Conservation (phyloP, 331 rosid genomes). For the Acacia concinna region DNA sequence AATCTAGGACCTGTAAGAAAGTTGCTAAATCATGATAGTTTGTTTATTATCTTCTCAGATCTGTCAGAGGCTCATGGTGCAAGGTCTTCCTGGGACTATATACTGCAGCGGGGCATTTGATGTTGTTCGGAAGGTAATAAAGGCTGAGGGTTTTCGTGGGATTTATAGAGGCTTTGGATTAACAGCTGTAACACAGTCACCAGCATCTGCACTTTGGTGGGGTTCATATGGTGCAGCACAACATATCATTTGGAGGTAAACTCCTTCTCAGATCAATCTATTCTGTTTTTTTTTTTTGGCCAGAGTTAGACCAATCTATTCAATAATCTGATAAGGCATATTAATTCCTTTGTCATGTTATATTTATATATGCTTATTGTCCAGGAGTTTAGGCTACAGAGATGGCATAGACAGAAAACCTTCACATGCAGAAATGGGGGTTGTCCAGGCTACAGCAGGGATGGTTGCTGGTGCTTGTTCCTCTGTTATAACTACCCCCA, state of each 20-base stretch:
- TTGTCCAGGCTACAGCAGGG: slow-evolving; percentile 87
- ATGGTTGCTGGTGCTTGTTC: slow-evolving; percentile 87
- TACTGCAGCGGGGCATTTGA: slow-evolving; percentile 60
- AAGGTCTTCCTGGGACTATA: slow-evolving; percentile 81
- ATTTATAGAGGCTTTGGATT: slow-evolving; percentile 82
- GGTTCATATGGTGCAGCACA: slow-evolving; percentile 89
- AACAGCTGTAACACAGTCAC: slow-evolving; percentile 70
- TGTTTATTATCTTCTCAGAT: slow-evolving; percentile 39
- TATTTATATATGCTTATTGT: slow-evolving; percentile 5
- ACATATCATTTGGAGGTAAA: slow-evolving; percentile 80
- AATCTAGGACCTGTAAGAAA: neutral
- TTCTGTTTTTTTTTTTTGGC: too few species aligned
- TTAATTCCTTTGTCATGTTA: neutral
- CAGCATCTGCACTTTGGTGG: slow-evolving; percentile 98
- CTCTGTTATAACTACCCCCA: slow-evolving; percentile 74
- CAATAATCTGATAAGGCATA: neutral
- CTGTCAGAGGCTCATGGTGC: slow-evolving; percentile 90
- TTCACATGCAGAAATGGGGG: slow-evolving; percentile 70
- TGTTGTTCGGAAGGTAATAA: slow-evolving; percentile 52
- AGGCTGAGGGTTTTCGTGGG: slow-evolving; percentile 77
- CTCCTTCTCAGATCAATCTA: slow-evolving; percentile 1
- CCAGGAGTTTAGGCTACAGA: slow-evolving; percentile 64
- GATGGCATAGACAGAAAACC: slow-evolving; percentile 64
- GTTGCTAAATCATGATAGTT: slow-evolving; percentile 1
- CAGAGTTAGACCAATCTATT: neutral